Evolutionary conservation across 345 rosid species (phyloP).

Genomic region (Citrus australasica): DNA sequence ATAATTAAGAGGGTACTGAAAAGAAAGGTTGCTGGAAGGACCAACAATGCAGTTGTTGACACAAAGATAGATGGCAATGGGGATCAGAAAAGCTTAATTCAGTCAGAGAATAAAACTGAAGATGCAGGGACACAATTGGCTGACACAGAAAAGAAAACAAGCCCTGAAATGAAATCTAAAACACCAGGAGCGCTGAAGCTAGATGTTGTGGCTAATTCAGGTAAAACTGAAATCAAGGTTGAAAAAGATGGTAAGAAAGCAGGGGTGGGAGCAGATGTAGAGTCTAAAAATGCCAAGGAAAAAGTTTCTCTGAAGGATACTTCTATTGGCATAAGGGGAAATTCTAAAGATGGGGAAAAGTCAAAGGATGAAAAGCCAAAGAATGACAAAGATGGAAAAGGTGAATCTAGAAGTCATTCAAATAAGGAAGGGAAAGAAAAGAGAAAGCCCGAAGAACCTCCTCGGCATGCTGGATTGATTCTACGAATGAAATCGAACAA

Average conservation of each 20-base stretch:
- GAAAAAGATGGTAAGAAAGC: slow-evolving; percentile 44
- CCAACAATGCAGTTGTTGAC: slow-evolving; percentile 30
- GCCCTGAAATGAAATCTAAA: slow-evolving; percentile 22
- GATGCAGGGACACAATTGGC: slow-evolving; percentile 29
- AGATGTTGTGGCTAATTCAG: slow-evolving; percentile 30
- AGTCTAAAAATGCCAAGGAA: slow-evolving; percentile 36
- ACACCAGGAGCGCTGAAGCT: slow-evolving; percentile 40
- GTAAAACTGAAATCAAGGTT: slow-evolving; percentile 30
- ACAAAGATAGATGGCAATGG: slow-evolving; percentile 35
- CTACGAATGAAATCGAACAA: slow-evolving; percentile 56
- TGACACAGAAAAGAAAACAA: slow-evolving; percentile 27
- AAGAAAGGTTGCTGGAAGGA: slow-evolving; percentile 52
- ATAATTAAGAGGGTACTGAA: slow-evolving; percentile 78
- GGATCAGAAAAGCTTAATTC: slow-evolving; percentile 34
- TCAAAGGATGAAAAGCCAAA: slow-evolving; percentile 43
- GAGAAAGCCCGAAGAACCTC: slow-evolving; percentile 70
- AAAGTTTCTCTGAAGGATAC: slow-evolving; percentile 35
- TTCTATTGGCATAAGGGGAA: slow-evolving; percentile 35
- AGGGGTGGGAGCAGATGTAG: slow-evolving; percentile 37
- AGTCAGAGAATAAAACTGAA: slow-evolving; percentile 22
- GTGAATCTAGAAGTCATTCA: slow-evolving; percentile 37
- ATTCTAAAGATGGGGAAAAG: slow-evolving; percentile 33
- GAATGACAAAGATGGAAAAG: slow-evolving; percentile 46
- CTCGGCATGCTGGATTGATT: slow-evolving; percentile 82
- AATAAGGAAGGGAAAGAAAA: slow-evolving; percentile 61